A percentile compares a stretch with the other conserved stretches of the same genome.
These are phyloP conservation scores for Dorcoceras hygrometricum DNA, from an alignment of 257 asterid species.

Conservation along the genomic window DNA sequence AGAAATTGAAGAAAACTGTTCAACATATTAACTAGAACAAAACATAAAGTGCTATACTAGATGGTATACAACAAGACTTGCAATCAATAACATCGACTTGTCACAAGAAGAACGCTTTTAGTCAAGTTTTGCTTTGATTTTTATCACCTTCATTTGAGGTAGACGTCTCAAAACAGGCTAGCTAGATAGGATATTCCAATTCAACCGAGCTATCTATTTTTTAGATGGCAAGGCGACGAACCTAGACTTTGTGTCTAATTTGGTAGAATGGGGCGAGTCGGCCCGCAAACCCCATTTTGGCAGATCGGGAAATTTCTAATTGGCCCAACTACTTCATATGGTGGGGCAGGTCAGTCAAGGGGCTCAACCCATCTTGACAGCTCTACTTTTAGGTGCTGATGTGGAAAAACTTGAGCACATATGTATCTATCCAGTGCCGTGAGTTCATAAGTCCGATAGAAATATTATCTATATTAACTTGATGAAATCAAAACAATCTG, in stretches of 20 bases:
- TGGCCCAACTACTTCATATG: no score
- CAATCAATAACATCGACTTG: conserved; percentile 5
- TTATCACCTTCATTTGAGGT: conserved; percentile 11
- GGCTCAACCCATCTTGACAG: no score
- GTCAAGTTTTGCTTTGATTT: conserved; percentile 5
- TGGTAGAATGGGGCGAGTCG: no score
- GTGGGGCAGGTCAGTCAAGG: no score
- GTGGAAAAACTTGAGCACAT: background rate
- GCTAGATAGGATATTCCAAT: no score
- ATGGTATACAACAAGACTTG: background rate
- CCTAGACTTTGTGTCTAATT: no score
- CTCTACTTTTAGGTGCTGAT: conserved; percentile 7
- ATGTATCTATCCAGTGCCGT: background rate
- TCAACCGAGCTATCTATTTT: no score
- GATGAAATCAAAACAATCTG: background rate
- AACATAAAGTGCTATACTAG: background rate
- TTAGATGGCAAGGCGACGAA: no score
- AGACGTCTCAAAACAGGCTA: no score
- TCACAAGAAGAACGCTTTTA: background rate
- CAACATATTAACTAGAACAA: background rate
- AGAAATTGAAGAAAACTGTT: background rate
- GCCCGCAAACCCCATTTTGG: no score
- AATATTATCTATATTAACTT: background rate
- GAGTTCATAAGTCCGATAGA: background rate
- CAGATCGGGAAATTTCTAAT: no score